phyloP scores from a whole-genome alignment of 1,284 basidiomycete species.

The Cutaneotrichosporon cutaneum region DNA sequence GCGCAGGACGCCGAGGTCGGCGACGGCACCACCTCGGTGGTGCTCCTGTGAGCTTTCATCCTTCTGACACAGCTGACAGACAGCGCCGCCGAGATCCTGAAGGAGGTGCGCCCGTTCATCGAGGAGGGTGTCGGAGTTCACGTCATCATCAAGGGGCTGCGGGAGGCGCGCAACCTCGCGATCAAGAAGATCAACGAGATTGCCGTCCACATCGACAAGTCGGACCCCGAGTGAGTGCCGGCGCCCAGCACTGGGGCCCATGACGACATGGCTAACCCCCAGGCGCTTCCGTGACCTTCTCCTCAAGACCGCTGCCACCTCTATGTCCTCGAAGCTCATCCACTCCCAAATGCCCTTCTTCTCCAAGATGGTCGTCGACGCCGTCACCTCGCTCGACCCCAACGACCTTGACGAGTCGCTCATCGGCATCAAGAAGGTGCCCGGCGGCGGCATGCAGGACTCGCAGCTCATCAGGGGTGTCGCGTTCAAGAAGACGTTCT shows the following conservation, averaged over 20 bases:
- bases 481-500: conserved; percentile 99
- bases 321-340: conserved; percentile 99
- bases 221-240: conserved; percentile 65
- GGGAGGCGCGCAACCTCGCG: conserved; percentile 82
- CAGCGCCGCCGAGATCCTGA: conserved; percentile 84
- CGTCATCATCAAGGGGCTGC: conserved; percentile 95
- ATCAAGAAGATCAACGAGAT: conserved; percentile 83
- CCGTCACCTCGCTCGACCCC: conserved; percentile 88
- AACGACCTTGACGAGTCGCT: conserved; percentile 92
- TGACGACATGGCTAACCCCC: not conserved
- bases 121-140: conserved; percentile 98
- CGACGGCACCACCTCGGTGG: conserved; percentile 96
- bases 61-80: not conserved
- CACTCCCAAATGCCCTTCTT: conserved; percentile 99
- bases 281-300: conserved; percentile 84
- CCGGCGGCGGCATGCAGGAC: conserved; percentile 98
- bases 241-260: not conserved
- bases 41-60: conserved; percentile 62
- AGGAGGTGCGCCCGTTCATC: conserved; percentile 86
- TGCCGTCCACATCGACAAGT: conserved; percentile 86
- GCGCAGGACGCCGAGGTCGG: conserved; percentile 99
- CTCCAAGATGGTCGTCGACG: conserved; percentile 97
- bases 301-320: conserved; percentile 94
- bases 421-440: conserved; percentile 98
- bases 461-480: conserved; percentile 85